Evolutionary conservation across 306 rosid genomes (phyloP).

Genomic region (Vicia villosa): DNA sequence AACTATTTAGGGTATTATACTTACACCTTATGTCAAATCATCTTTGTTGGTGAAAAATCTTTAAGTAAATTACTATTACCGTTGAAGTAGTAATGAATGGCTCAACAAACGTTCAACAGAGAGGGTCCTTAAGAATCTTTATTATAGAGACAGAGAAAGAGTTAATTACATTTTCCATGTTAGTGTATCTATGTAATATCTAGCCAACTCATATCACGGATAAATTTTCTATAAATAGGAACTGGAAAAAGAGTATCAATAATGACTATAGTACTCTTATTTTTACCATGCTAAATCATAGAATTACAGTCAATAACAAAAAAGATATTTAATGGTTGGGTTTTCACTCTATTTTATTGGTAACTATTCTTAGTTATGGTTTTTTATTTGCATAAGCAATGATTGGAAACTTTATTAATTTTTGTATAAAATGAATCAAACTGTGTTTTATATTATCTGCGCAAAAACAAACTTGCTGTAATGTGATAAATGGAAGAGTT

Average conservation of each 20-base stretch:
- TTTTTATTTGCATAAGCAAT: no score
- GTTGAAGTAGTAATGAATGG: constrained; percentile 37
- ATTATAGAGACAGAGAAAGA: constrained; percentile 26
- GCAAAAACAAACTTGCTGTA: no score
- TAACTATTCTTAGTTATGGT: no score
- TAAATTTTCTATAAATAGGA: constrained; percentile 21
- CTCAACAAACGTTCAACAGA: constrained; percentile 35
- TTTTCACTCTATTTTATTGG: no score
- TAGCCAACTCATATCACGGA: background rate
- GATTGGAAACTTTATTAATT: no score
- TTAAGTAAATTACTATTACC: constrained; percentile 23
- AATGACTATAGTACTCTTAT: background rate
- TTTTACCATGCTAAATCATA: background rate
- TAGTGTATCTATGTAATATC: constrained; percentile 29
- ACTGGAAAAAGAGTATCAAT: background rate
- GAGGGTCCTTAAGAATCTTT: constrained; percentile 27
- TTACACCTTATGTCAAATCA: constrained; percentile 4
- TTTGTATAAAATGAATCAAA: no score
- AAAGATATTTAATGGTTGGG: no score
- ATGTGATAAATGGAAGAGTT: no score
- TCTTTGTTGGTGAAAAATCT: background rate
- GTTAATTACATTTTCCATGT: constrained; percentile 37
- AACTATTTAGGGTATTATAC: background rate
- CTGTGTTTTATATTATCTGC: no score
- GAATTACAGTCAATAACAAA: no score